Evolutionary conservation across 345 rosid species (phyloP), one percentile per base, ranked within the genome.

Genomic region (Viola odorata): DNA sequence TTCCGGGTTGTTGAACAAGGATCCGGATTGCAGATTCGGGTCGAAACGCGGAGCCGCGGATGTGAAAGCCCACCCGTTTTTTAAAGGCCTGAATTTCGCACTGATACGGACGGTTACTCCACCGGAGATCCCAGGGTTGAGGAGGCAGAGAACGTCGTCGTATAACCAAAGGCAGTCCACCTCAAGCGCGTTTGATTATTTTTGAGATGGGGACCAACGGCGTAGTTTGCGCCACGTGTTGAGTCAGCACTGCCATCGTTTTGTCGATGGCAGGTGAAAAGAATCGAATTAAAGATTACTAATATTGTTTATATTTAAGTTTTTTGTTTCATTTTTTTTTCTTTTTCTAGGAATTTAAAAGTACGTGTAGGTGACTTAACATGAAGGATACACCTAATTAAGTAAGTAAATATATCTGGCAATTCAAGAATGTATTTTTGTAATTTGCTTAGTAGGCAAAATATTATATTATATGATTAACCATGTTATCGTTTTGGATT

Each of bases 21-120:
- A 94, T 32, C 99, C 97, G 38, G 60, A 57, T 0, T 64, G 42
- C 42, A 75, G 99, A 12, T 81, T 90, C 61, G 99, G 99, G 58
- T 84, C 91, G 52, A 80, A 69, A 61, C 85, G 95, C 4, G 99
- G 99, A 2, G 76, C 99, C 2, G 88, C 97, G 14, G 95, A 94
- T 60, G 82, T 94, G 4, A 94, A 94, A 72, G 82, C 72, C 3
- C 99, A 90, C 62, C 86, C 92, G 16, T 90, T 90, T 67, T 94
- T 94, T 72, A 82, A 81, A 58, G 89, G 85, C 37, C 70, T 94
- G 0, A 94, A 94, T 51, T 90, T 90, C 32, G 95, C 99, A 12
- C 82, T 94, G 8, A 74, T 94, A 7, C 72, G 99, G 53, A 80
- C 96, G 36, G 23, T 84, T 3, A 72, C 80, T 5, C 99, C 97